A percentile compares a stretch with the other conserved stretches of the same genome.
phyloP scores from a whole-genome alignment of 805 yeast species.

The Ascoidea rubescens region DNA sequence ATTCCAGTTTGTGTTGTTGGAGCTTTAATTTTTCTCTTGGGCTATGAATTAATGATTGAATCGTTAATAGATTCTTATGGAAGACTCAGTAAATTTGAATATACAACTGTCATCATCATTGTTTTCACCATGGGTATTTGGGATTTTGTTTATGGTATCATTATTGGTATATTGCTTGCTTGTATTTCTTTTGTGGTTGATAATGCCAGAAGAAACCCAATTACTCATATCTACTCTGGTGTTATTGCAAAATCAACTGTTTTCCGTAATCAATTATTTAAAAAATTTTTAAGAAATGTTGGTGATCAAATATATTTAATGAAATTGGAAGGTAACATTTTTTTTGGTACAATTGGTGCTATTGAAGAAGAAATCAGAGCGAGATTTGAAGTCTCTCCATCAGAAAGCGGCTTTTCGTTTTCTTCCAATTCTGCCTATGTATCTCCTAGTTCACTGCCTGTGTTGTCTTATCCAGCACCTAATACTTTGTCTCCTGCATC shows the following conservation, averaged over 20 bases:
- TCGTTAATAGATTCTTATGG: slow-evolving; percentile 79
- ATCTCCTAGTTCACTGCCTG: not conserved
- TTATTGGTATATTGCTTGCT: slow-evolving; percentile 83
- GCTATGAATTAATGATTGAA: slow-evolving; percentile 81
- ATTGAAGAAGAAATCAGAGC: slow-evolving; percentile 65
- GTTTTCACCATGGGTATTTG: slow-evolving; percentile 92
- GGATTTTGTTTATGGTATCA: slow-evolving; percentile 88
- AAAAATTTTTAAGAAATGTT: slow-evolving; percentile 67
- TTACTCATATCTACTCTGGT: slow-evolving; percentile 75
- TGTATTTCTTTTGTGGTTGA: slow-evolving; percentile 92
- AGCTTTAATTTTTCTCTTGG: slow-evolving; percentile 75
- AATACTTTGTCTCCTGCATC: not conserved
- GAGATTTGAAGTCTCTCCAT: slow-evolving; percentile 36
- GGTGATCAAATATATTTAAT: slow-evolving; percentile 85
- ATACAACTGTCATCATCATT: slow-evolving; percentile 68
- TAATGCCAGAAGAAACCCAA: slow-evolving; percentile 73
- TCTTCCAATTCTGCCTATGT: not conserved
- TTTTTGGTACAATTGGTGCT: slow-evolving; percentile 92
- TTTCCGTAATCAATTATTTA: slow-evolving; percentile 79
- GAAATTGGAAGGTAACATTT: slow-evolving; percentile 77
- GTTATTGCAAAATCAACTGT: slow-evolving; percentile 85
- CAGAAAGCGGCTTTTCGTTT: too few species aligned
- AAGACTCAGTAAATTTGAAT: slow-evolving; percentile 62
- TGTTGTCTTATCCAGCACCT: not conserved
- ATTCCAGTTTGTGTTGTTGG: slow-evolving; percentile 97